Conservation (phyloP, 208 protist genomes). For the Acanthamoeba sp. region DNA sequence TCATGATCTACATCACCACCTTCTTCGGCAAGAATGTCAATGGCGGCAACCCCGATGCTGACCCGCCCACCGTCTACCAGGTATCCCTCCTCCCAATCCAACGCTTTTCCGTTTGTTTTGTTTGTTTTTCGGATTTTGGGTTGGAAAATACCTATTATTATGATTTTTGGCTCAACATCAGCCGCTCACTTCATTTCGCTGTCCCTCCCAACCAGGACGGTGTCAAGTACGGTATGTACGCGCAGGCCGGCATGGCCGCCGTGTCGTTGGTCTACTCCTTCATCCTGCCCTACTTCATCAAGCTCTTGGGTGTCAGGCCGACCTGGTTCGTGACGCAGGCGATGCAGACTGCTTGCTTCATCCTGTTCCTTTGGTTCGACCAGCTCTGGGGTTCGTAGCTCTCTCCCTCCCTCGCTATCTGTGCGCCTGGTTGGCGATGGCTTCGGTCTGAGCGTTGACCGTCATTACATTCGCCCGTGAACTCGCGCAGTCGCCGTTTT, state of each 20-base stretch:
- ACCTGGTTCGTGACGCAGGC: constrained; percentile 61
- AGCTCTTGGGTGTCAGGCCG: constrained; percentile 27
- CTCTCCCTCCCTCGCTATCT: background rate
- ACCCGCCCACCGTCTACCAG: constrained; percentile 29
- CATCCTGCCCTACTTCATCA: constrained; percentile 65
- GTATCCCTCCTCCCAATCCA: background rate
- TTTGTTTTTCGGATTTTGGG: too few species aligned
- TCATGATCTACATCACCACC: constrained; percentile 81
- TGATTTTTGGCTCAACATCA: too few species aligned
- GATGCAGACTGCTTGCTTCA: constrained; percentile 63
- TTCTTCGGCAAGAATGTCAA: constrained; percentile 81
- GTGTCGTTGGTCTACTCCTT: constrained; percentile 78
- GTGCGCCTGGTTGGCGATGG: too few species aligned
- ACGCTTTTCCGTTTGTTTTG: too few species aligned
- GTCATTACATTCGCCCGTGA: background rate
- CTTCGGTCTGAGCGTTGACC: too few species aligned
- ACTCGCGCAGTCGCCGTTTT: constrained; percentile 69
- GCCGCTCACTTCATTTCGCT: background rate
- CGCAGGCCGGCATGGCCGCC: constrained; percentile 68
- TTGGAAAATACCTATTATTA: too few species aligned
- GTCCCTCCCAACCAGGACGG: constrained; percentile 14
- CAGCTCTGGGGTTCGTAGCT: constrained; percentile 58
- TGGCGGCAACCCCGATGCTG: constrained; percentile 27
- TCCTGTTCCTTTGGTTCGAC: constrained; percentile 70
- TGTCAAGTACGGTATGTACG: constrained; percentile 84